Evolutionary conservation across 148 eudicot genomes (phyloP).

Genomic region (Talinum fruticosum): DNA sequence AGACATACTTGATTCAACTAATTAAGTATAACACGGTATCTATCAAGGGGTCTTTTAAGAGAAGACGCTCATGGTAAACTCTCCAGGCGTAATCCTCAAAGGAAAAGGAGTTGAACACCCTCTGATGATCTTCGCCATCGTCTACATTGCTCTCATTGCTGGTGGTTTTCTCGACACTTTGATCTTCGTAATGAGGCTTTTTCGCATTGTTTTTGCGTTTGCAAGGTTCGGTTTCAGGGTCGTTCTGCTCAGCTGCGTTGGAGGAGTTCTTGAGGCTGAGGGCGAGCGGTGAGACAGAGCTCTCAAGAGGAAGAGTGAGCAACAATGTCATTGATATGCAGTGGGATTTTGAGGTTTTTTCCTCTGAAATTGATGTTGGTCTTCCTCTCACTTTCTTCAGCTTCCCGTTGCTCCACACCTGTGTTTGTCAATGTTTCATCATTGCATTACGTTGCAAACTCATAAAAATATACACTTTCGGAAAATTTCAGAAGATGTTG

Average conservation of each 20-base stretch:
- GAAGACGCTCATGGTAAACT: constrained; percentile 65
- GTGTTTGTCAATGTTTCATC: neutral
- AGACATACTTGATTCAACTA: neutral
- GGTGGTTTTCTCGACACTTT: constrained; percentile 7
- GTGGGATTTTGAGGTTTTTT: neutral
- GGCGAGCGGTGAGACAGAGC: constrained; percentile 51
- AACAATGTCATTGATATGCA: constrained; percentile 60
- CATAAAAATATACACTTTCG: neutral
- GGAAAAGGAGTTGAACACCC: constrained; percentile 43
- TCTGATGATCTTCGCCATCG: constrained; percentile 9
- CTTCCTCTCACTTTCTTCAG: constrained; percentile 80
- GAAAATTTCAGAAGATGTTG: too few species aligned
- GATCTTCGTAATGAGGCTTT: neutral
- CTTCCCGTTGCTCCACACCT: constrained; percentile 97
- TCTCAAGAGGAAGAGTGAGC: constrained; percentile 61
- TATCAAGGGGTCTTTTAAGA: constrained; percentile 62
- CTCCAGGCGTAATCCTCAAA: constrained; percentile 93
- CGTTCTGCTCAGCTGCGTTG: neutral
- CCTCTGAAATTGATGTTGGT: constrained; percentile 27
- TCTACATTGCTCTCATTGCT: neutral
- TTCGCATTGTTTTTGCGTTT: neutral
- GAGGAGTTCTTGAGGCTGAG: constrained; percentile 7
- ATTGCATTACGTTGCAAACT: neutral
- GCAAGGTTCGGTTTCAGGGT: neutral
- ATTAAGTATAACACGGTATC: constrained; percentile 39